Evolutionary conservation across 495 filamentous ascomycete genomes (phyloP), one percentile per base, ranked within the genome.

Genomic region (Aspergillus affinis): DNA sequence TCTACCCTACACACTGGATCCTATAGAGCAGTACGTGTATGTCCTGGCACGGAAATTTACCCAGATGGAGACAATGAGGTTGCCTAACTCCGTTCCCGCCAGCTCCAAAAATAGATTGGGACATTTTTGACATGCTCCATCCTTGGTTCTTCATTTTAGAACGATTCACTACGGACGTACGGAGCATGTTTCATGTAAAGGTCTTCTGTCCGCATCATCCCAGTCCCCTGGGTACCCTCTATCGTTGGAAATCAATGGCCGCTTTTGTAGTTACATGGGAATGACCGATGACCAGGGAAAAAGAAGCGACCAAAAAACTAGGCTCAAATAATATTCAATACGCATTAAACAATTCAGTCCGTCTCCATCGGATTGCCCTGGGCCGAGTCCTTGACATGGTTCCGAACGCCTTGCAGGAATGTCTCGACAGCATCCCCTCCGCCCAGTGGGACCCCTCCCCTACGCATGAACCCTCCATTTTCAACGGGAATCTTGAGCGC

Each of bases 401-500:
- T 85, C 80, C 88, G 92, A 29, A 97, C 84, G 12, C 93, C 95
- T 57, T 91, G 82, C 32, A 98, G 79, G 75, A 98, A 98, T 9
- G 89, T 89, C 73, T 95, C 88, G 3, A 98, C 87, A 23, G 92
- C 92, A 66, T 94, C 89, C 30, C 88, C 90, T 55, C 92, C 93
- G 57, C 91, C 91, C n/a, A 96, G 72, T 6, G 92, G 91, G 72
- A 96, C 84, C 55, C 83, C 85, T 15, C 89, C 87, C 54, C 75
- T 71, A 61, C 80, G 80, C 65, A 94, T 82, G 59, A 88, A 88
- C 8, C 93, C 94, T 48, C 90, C 91, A 71, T 96, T 90, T 59
- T 85, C 81, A 20, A 98, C 83, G 52, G 83, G 82, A 57, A 98
- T 83, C 19, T 86, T 81, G 30, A 99, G 73, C 21, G 92, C 92